Base-by-base conservation (phyloP, 768 basidiomycete species). In the Leccinum subgranulosum region DNA sequence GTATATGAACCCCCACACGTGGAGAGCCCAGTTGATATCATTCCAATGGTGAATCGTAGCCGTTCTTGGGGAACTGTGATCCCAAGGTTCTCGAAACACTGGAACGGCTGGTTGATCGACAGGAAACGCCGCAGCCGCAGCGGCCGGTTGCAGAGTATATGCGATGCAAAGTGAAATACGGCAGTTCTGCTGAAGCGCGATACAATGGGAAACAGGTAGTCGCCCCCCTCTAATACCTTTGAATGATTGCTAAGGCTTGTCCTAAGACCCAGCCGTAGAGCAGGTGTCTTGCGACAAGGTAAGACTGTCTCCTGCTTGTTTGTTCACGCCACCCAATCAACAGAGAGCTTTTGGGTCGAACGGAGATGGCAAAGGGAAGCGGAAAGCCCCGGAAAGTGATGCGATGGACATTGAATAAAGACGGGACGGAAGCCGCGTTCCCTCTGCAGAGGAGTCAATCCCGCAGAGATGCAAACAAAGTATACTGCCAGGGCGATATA, bases 401-500 rank as follows among this genome's bases (percentile, higher is more conserved):
- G 29, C 29, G 11, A 31, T 31, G 11, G 11, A 5, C 11, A 31
- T 31, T 1, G 31, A 31, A 31, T 31, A 31, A 31, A 45, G 52
- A 73, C 39, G 55, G 61, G 14, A 27, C 41, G 43, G 49, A 36
- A n/a, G 33, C 49, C 53, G 31, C 2, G 14, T 57, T 33, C 27
- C 25, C 55, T 36, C 41, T 53, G 54, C 36, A 33, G n/a, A n/a
- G n/a, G n/a, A n/a, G n/a, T n/a, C n/a, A n/a, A n/a, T n/a, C n/a
- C n/a, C n/a, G n/a, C n/a, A 31, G 29, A 65, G 36, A n/a, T 52
- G 33, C 9, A 58, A 47, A 45, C 65, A 62, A 57, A 61, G 57
- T 28, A 61, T 56, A n/a, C n/a, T n/a, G n/a, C n/a, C n/a, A n/a
- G n/a, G n/a, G n/a, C n/a, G n/a, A n/a, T n/a, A n/a, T 31, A 31